Evolutionary conservation across 768 basidiomycete species (phyloP), one percentile per base, ranked within the genome.

Genomic region (Russula compacta): DNA sequence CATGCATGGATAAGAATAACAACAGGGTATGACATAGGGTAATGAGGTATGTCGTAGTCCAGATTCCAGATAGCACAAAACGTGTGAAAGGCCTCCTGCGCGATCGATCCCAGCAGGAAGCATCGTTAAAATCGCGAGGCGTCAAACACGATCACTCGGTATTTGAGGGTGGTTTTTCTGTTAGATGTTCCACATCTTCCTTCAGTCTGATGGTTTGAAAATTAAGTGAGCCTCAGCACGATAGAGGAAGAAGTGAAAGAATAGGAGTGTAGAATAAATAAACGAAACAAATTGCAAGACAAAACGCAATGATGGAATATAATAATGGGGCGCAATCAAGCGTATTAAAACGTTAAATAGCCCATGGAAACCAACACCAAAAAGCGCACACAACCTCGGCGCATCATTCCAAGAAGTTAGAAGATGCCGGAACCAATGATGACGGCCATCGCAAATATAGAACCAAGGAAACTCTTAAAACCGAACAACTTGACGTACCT

Each of bases 401-500:
- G 52, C 19, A 63, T 39, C 58, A 61, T 5, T 39, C 19, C 40
- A 11, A 44, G 64, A 60, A 58, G 70, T 65, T 68, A 79, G 71
- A 82, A 70, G 77, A 54, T 39, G 59, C 56, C 72, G 53, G 69
- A 63, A 68, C 70, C 51, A 73, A 58, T 67, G 19, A 65, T 40
- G 43, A 58, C 56, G 51, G 43, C 61, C 51, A 66, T 29, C 11
- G 64, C 65, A 55, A 67, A 67, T 29, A 67, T 38, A 44, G 62
- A 67, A 53, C 61, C 65, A 17, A 67, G 59, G 35, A 67, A 67
- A 38, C 79, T 77, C 72, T 83, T 82, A 67, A 82, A 73, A 67
- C 79, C 76, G 73, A 83, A 84, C 67, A 81, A 74, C 69, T 74
- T 76, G 69, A 83, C 87, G 75, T 87, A 92, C 89, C 85, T 82